These are phyloP conservation scores for Trametes pubescens DNA, from an alignment of 1,284 basidiomycete species.

Conservation along the genomic window DNA sequence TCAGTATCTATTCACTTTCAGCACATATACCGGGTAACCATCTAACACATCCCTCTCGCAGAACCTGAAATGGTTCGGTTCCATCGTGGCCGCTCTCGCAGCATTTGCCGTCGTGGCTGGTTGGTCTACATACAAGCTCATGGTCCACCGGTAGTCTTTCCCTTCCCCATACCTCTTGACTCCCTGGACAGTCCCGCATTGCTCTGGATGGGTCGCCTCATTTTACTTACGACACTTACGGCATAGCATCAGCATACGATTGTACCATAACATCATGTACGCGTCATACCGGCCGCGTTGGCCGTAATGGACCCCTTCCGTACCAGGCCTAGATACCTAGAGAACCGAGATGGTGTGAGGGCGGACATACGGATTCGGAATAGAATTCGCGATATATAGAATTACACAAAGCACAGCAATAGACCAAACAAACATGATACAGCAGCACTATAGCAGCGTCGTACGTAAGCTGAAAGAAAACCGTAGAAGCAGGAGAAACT, in stretches of 20 bases:
- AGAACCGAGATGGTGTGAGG: background rate
- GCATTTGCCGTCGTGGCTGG: conserved; percentile 85
- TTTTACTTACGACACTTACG: conserved; percentile 10
- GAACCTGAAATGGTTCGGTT: conserved; percentile 82
- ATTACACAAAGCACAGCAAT: conserved; percentile 33
- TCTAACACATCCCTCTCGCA: background rate
- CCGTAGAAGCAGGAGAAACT: conserved; percentile 16
- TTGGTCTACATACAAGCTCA: conserved; percentile 83
- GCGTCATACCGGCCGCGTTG: conserved; percentile 4
- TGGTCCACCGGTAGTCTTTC: conserved; percentile 53
- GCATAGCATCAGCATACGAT: conserved; percentile 11
- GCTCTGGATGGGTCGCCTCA: background rate
- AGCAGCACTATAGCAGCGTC: conserved; percentile 25
- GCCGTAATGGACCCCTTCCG: conserved; percentile 1
- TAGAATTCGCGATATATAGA: conserved; percentile 28
- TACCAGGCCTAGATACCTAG: conserved; percentile 5
- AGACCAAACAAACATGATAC: conserved; percentile 29
- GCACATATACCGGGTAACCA: background rate
- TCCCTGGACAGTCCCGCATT: background rate
- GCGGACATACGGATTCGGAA: conserved; percentile 10
- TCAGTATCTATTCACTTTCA: conserved; percentile 39
- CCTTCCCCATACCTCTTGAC: background rate
- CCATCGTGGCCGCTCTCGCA: conserved; percentile 82
- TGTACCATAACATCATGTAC: conserved; percentile 7
- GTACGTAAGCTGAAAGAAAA: conserved; percentile 19